Base-by-base conservation (phyloP, 805 yeast genomes). In the Saccharomycopsis microspora region DNA sequence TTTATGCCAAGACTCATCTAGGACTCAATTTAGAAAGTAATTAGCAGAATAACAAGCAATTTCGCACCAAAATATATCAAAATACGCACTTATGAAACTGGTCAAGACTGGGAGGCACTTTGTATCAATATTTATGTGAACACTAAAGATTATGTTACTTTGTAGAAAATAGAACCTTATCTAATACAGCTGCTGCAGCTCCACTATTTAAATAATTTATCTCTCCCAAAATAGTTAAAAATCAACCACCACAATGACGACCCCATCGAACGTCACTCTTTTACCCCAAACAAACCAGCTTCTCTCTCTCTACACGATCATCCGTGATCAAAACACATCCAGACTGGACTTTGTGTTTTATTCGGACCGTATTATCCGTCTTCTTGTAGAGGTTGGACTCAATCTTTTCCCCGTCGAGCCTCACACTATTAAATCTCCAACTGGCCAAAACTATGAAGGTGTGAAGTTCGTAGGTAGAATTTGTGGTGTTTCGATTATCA, bases 401-500 rank as follows among this genome's bases (percentile, higher is more conserved):
- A 90, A 93, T 64, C 88, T 85, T 61, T 71, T 93, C 41, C 99
- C 99, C 4, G 95, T 89, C n/a, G 78, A 78, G 56, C 69, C 80
- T 43, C 61, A 70, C 33, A 61, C 68, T 3, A 82, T 93, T 42
- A 72, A 72, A 45, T 89, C 97, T 35, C 90, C 94, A 42, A 80
- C 93, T 8, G 82, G 81, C 46, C 73, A 78, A 54, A 65, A 67
- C 37, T 87, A 76, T 62, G 72, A 76, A 3, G 99, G 99, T 9
- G 82, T 82, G 49, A 71, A 73, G 51, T 90, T 90, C 64, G 68
- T 78, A 59, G 97, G 98, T 41, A 88, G 86, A 65, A 93, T 93
- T 52, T 90, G 97, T 64, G 99, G 99, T 55, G 99, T 93, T 36
- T 87, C 96, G 11, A 93, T 93, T 61, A 94, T 93, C 58, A 76